Conservation (phyloP, 805 yeast genomes). For the Monosporozyma servazzii region DNA sequence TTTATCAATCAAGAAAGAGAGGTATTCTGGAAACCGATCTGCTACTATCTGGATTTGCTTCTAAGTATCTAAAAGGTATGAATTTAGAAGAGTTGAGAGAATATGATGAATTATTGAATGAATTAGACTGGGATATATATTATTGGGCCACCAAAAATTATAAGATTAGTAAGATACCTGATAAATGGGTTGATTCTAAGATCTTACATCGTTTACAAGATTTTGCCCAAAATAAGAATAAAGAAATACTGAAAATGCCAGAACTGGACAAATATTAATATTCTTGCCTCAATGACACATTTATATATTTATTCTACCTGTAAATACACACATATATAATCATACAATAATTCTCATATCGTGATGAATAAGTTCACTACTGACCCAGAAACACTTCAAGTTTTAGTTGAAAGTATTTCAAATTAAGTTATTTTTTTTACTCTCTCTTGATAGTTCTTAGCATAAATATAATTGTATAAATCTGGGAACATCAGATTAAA, state of each 20-base stretch:
- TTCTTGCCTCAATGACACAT: background rate
- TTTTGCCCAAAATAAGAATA: conserved; percentile 61
- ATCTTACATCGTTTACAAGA: conserved; percentile 60
- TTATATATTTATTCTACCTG: background rate
- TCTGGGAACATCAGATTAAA: too few species aligned
- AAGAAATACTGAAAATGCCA: conserved; percentile 83
- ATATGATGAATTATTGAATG: conserved; percentile 77
- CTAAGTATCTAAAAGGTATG: conserved; percentile 54
- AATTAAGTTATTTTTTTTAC: too few species aligned
- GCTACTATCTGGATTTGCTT: conserved; percentile 76
- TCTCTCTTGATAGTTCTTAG: too few species aligned
- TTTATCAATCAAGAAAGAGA: conserved; percentile 88
- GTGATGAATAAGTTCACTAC: background rate
- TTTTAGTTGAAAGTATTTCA: too few species aligned
- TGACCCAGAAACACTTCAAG: too few species aligned
- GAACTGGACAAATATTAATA: conserved; percentile 32
- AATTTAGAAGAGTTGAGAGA: conserved; percentile 64
- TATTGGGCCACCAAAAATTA: conserved; percentile 92
- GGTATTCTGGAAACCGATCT: conserved; percentile 93
- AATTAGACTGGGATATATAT: conserved; percentile 98
- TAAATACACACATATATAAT: background rate
- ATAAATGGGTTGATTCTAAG: conserved; percentile 64
- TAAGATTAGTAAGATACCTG: conserved; percentile 78
- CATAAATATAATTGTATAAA: too few species aligned
- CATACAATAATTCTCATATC: background rate